These are phyloP conservation scores for Westerdykella sp. DNA, from an alignment of 2,329 filamentous ascomycete species.

Conservation along the genomic window DNA sequence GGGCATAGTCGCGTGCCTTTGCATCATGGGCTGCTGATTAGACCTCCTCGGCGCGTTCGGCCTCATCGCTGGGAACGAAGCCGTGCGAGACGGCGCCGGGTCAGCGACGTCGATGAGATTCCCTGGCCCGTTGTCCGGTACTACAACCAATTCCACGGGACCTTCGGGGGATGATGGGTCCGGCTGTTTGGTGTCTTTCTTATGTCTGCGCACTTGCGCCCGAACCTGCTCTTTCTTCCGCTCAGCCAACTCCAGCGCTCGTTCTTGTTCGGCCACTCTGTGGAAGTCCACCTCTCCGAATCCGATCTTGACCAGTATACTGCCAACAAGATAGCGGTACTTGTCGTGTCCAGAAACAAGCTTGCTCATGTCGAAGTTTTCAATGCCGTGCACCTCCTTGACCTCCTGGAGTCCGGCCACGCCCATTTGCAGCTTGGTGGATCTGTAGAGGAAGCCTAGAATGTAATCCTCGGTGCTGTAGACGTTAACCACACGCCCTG, in stretches of 20 bases:
- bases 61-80: neutral
- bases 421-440: slow-evolving; percentile 72
- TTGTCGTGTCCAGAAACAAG: slow-evolving; percentile 45
- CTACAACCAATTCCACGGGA: slow-evolving; percentile 11
- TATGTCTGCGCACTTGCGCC: slow-evolving; percentile 16
- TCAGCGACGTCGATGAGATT: slow-evolving; percentile 7
- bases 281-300: slow-evolving; percentile 45
- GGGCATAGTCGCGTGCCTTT: neutral
- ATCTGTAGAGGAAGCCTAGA: slow-evolving; percentile 76
- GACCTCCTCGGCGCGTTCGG: slow-evolving; percentile 4
- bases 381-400: slow-evolving; percentile 57
- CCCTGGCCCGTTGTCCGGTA: slow-evolving; percentile 5
- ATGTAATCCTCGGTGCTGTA: slow-evolving; percentile 83
- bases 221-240: slow-evolving; percentile 32
- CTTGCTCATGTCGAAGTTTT: slow-evolving; percentile 47
- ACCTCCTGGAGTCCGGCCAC: slow-evolving; percentile 75
- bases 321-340: slow-evolving; percentile 45
- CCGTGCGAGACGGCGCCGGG: neutral
- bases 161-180: slow-evolving; percentile 8
- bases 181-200: slow-evolving; percentile 8
- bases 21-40: slow-evolving; percentile 9
- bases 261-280: slow-evolving; percentile 40
- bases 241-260: slow-evolving; percentile 23
- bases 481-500: slow-evolving; percentile 76
- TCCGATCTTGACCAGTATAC: slow-evolving; percentile 43